Percentiles rank a stretch among this genome's conserved stretches.
phyloP scores from a whole-genome alignment of 257 asterid genomes.

The Prunella vulgaris region DNA sequence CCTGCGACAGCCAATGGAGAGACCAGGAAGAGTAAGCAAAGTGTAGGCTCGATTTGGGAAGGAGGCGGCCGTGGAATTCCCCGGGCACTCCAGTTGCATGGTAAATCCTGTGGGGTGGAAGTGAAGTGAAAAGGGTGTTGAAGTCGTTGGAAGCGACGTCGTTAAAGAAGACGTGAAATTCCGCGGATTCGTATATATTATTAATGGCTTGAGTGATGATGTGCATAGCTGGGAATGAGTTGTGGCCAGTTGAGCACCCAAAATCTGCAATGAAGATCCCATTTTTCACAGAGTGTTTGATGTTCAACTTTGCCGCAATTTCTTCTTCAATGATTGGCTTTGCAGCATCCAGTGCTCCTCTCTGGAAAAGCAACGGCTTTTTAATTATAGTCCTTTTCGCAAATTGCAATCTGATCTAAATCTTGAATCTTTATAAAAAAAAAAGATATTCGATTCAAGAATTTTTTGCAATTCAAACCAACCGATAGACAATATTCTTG shows the following conservation, averaged over 20 bases:
- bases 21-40: constrained; percentile 22
- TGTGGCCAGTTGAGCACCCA: neutral
- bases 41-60: neutral
- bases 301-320: neutral
- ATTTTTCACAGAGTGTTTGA: neutral
- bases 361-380: no score
- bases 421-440: no score
- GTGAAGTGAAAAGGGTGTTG: neutral
- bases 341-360: neutral
- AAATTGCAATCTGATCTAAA: no score
- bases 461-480: no score
- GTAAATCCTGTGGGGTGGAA: neutral
- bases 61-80: neutral
- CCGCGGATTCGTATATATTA: neutral
- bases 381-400: no score
- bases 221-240: neutral
- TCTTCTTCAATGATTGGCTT: neutral
- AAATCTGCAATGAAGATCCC: neutral
- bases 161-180: neutral
- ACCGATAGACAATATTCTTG: no score
- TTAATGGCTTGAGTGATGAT: neutral
- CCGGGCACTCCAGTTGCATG: neutral
- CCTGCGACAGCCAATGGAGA: constrained; percentile 32
- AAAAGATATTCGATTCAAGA: no score
- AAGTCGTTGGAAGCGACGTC: neutral